Conservation (phyloP, 106 monocot genomes). For the Dendrobium catenatum region DNA sequence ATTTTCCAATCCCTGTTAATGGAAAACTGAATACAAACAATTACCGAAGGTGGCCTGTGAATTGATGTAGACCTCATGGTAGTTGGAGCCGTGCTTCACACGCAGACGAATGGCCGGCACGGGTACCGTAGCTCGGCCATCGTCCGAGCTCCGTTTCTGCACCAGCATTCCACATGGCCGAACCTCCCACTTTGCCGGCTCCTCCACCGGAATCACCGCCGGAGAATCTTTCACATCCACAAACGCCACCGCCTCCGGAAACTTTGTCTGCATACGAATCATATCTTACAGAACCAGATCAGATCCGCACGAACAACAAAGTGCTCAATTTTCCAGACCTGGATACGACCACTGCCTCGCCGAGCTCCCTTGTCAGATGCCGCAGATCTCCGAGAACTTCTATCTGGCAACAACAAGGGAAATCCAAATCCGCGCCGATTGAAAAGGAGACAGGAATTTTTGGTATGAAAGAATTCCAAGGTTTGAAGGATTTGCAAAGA, state of each 20-base stretch:
- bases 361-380: not conserved
- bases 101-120: constrained; percentile 63
- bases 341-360: not conserved
- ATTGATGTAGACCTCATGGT: constrained; percentile 75
- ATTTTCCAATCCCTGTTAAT: not conserved
- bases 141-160: constrained; percentile 55
- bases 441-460: not conserved
- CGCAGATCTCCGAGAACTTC: not conserved
- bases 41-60: constrained; percentile 81
- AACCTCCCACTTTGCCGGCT: constrained; percentile 60
- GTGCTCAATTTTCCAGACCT: too few relatives aligned
- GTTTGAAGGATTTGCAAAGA: not conserved
- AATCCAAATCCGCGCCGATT: not conserved
- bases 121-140: constrained; percentile 23
- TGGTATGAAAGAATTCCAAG: not conserved
- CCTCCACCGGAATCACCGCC: constrained; percentile 11
- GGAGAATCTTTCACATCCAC: constrained; percentile 9
- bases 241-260: constrained; percentile 4
- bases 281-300: not conserved
- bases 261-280: constrained; percentile 10
- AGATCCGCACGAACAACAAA: not conserved
- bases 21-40: not conserved
- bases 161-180: constrained; percentile 95
- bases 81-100: constrained; percentile 62
- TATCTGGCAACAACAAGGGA: not conserved